Evolutionary conservation across 1,139 yeast genomes (phyloP), one percentile per base, ranked within the genome.

Genomic region (Hanseniaspora sp.): DNA sequence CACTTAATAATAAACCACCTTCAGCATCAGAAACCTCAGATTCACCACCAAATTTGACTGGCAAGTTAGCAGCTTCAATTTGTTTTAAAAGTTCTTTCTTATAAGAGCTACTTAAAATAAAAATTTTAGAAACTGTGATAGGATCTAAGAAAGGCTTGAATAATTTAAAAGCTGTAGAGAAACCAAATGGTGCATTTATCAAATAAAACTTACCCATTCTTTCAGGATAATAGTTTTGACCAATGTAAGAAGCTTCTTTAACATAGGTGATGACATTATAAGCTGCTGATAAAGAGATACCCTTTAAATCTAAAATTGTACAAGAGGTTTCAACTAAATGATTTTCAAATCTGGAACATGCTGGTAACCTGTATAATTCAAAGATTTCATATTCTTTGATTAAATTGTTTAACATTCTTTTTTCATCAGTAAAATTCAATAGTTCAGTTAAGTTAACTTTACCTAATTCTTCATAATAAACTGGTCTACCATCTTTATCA

Each of bases 151-250:
- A 90, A 57, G 95, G 92, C 73, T 87, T 88, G 56, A 92, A 86
- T 58, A 90, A 68, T 67, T 80, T 80, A 76, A 92, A 92, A 40
- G 95, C 97, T 48, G 96, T 83, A 41, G 95, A 82, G 72, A 92
- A 92, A 5, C 98, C 98, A 69, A 88, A 92, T 59, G 98, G 98
- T 1, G 98, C 95, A 68, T 92, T 92, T 71, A 92, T 86, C 65
- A 90, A 74, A 72, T 87, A 92, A 68, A 92, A 92, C 71, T 87
- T 88, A 65, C 98, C 97, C 97, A 92, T 90, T 72, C 98, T 84
- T 75, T 92, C 98, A n/a, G 98, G 98, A 69, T 92, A 92, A 71
- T 85, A 92, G 74, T 92, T 87, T 73, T 92, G 98, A 59, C 97
- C 96, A 65, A 92, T 87, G 63, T 78, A 74, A 23, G 96, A 86